Evolutionary conservation across 495 filamentous ascomycete genomes (phyloP).

Genomic region (Penicillium roqueforti): DNA sequence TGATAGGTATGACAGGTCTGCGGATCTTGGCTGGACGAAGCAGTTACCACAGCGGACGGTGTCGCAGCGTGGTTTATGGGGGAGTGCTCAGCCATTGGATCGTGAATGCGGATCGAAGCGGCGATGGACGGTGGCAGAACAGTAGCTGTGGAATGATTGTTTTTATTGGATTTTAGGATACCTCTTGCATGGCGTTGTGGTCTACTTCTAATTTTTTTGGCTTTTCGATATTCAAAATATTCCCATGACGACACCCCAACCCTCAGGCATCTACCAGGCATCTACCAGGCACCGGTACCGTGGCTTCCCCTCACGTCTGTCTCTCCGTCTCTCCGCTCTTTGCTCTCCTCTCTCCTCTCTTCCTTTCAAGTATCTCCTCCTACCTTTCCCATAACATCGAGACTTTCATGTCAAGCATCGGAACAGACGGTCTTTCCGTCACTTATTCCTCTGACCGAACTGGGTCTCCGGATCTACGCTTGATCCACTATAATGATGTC

Average conservation of each 20-base stretch:
- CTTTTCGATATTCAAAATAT: not conserved
- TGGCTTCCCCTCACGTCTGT: constrained; percentile 13
- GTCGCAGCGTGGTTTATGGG: constrained; percentile 45
- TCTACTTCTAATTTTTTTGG: constrained; percentile 5
- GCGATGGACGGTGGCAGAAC: constrained; percentile 45
- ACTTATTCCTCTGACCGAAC: constrained; percentile 52
- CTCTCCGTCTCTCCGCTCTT: not conserved
- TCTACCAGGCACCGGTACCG: constrained; percentile 1
- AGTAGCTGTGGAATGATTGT: constrained; percentile 27
- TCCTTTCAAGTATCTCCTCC: not conserved
- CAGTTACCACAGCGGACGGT: constrained; percentile 33
- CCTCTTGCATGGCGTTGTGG: constrained; percentile 25
- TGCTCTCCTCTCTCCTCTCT: constrained; percentile 2
- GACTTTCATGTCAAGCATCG: constrained; percentile 28
- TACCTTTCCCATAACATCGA: not conserved
- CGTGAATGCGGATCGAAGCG: constrained; percentile 31
- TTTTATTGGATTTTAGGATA: constrained; percentile 16
- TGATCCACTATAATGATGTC: constrained; percentile 90
- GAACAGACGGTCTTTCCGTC: constrained; percentile 37
- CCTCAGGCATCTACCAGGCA: constrained; percentile 14
- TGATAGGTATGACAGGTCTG: constrained; percentile 2
- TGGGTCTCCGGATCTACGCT: constrained; percentile 63
- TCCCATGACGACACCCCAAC: not conserved
- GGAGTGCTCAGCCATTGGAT: constrained; percentile 33
- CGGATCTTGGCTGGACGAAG: constrained; percentile 19